Conservation (phyloP, 345 rosid genomes). For the Melaleuca quinquenervia region DNA sequence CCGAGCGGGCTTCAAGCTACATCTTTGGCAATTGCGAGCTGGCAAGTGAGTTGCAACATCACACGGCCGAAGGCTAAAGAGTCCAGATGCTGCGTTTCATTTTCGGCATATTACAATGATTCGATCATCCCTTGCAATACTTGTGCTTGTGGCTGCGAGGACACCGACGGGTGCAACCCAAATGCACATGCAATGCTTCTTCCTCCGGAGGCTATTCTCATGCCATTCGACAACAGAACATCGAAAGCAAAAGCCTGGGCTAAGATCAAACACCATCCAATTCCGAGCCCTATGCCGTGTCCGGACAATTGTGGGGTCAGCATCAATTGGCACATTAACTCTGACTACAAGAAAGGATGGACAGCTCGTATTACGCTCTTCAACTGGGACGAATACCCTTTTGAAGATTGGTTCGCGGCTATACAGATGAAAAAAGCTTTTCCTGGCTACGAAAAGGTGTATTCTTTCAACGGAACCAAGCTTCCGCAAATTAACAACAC, state of each 20-base stretch:
- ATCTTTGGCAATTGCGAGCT: constrained; percentile 45
- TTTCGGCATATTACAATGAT: constrained; percentile 77
- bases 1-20: constrained; percentile 46
- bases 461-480: constrained; percentile 77
- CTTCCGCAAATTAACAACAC: constrained; percentile 32
- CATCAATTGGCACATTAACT: constrained; percentile 75
- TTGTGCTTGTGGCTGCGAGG: constrained; percentile 81
- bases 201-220: constrained; percentile 65
- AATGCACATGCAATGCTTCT: constrained; percentile 44
- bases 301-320: constrained; percentile 96
- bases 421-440: constrained; percentile 49
- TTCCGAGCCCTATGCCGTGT: constrained; percentile 68
- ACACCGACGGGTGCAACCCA: constrained; percentile 38
- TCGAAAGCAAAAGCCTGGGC: constrained; percentile 76
- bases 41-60: constrained; percentile 82
- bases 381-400: constrained; percentile 52
- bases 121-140: constrained; percentile 80
- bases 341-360: constrained; percentile 71
- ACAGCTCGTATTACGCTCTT: constrained; percentile 74
- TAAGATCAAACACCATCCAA: constrained; percentile 21
- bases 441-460: constrained; percentile 54
- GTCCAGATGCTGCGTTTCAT: constrained; percentile 81
- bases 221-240: constrained; percentile 72
- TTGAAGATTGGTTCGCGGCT: constrained; percentile 74
- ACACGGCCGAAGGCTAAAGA: constrained; percentile 46